Base-by-base conservation (phyloP, 2,329 filamentous ascomycete genomes). In the Fusarium torreyae region DNA sequence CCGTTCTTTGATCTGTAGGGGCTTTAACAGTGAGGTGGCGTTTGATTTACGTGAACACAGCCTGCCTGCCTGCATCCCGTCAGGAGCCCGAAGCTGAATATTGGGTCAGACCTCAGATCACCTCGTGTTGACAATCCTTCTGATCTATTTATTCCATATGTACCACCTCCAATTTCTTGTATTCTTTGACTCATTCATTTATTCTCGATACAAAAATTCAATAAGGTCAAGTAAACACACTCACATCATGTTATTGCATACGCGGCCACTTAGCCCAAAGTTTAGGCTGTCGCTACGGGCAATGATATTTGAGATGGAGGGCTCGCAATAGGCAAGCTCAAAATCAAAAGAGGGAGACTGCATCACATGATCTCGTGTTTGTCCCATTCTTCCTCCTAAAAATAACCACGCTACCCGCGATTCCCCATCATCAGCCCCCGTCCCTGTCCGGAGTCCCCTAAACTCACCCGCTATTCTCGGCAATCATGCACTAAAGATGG, bases 311-410 rank as follows among this genome's bases (percentile, higher is more conserved):
- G 20, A 24, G 33, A 48, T 38, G 59, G 45, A 52, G 51, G 57
- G 48, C 63, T 63, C 44, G 33, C 28, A 67, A 62, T 48, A 48
- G 45, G 54, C 50, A 51, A 63, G 59, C 36, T 20, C 28, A 55
- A 61, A 33, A 58, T 43, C 42, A 57, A 44, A 57, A 34, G 49
- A 49, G 46, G 40, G 50, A 56, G 50, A 52, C 24, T 15, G 22
- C 11, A 43, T 70, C 75, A 77, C 75, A 65, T 77, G 75, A 76
- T 70, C 75, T 77, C 75, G 75, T 77, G 75, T 77, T 72, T 63
- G 44, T 43, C 24, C 17, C 45, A 38, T 40, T 56, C 11, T n/a
- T 36, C 22, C 20, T 50, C 43, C 73, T 75, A 75, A 74, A 74
- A 74, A 74, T 74, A 74, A 52, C 55, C 33, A 39, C 53, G 31